Evolutionary conservation across 2,329 filamentous ascomycete species (phyloP).

Genomic region (Cladosporium colombiae): DNA sequence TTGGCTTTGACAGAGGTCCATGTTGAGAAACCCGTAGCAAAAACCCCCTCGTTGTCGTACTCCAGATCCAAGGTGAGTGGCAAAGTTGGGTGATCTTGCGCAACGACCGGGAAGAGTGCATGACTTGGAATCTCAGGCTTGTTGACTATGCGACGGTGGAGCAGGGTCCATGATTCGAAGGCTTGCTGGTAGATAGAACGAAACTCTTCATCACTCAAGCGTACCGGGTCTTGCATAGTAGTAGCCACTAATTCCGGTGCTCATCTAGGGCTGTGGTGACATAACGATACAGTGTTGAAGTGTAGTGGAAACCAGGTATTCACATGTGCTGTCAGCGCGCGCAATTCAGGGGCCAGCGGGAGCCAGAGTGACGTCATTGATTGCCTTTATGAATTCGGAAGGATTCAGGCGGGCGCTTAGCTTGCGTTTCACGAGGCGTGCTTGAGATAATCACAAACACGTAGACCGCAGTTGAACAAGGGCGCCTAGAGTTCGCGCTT

Average conservation of each 20-base stretch:
- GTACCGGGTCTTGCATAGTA: background rate
- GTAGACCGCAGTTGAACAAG: background rate
- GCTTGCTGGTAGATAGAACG: background rate
- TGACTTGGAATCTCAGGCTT: background rate
- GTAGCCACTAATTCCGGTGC: background rate
- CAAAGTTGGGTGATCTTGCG: background rate
- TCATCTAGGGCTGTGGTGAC: background rate
- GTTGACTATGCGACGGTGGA: background rate
- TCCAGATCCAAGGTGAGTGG: background rate
- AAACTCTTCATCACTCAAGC: background rate
- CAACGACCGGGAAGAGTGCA: background rate
- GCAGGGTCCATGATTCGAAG: background rate
- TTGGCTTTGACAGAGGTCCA: background rate
- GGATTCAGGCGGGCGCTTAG: background rate
- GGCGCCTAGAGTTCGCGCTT: background rate
- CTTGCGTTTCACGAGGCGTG: background rate
- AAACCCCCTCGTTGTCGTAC: background rate
- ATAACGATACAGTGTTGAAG: background rate
- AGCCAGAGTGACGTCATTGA: background rate
- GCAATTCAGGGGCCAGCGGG: background rate
- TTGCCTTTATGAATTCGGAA: background rate
- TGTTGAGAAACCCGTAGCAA: background rate
- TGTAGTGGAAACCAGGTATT: background rate
- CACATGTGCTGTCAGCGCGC: background rate
- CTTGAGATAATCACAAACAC: background rate